A percentile compares a stretch with the other conserved stretches of the same genome.
phyloP scores from a whole-genome alignment of 2,329 filamentous ascomycete species.

The Neopestalotiopsis sp. region DNA sequence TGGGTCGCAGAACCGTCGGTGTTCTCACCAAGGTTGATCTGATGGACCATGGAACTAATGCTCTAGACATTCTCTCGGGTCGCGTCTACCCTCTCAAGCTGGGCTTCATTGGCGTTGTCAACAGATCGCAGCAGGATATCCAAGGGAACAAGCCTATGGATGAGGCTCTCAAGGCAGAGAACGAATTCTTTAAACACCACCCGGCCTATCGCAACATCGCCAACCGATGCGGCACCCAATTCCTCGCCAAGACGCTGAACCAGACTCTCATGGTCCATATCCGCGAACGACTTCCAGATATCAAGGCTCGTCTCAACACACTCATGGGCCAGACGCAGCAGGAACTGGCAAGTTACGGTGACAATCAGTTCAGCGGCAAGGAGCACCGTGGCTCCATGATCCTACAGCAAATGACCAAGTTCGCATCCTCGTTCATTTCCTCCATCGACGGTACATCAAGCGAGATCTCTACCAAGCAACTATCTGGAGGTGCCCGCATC shows the following conservation, averaged over 20 bases:
- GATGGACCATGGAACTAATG: conserved; percentile 99
- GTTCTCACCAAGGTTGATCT: conserved; percentile 96
- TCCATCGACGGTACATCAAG: conserved; percentile 98
- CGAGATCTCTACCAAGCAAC: conserved; percentile 97
- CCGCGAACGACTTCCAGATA: conserved; percentile 92
- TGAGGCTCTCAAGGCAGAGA: conserved; percentile 86
- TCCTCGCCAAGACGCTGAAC: conserved; percentile 92
- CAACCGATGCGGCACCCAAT: conserved; percentile 90
- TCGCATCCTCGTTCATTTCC: conserved; percentile 96
- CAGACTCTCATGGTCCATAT: conserved; percentile 96
- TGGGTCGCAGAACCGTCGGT: conserved; percentile 93
- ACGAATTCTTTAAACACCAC: conserved; percentile 96
- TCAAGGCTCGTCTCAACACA: conserved; percentile 96
- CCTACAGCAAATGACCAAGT: conserved; percentile 96
- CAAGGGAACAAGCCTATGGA: conserved; percentile 94
- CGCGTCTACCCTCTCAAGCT: conserved; percentile 96
- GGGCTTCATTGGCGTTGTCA: conserved; percentile 97
- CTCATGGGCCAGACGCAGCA: conserved; percentile 99
- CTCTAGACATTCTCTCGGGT: conserved; percentile 95
- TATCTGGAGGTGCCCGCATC: conserved; percentile 92
- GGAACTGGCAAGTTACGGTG: conserved; percentile 95
- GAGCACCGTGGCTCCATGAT: conserved; percentile 96
- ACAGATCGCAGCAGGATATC: conserved; percentile 97
- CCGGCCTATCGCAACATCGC: conserved; percentile 98
- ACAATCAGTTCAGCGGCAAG: conserved; percentile 96